Evolutionary conservation across 306 rosid genomes (phyloP), one percentile per base, ranked within the genome.

Genomic region (Astragalus glycyphyllos): DNA sequence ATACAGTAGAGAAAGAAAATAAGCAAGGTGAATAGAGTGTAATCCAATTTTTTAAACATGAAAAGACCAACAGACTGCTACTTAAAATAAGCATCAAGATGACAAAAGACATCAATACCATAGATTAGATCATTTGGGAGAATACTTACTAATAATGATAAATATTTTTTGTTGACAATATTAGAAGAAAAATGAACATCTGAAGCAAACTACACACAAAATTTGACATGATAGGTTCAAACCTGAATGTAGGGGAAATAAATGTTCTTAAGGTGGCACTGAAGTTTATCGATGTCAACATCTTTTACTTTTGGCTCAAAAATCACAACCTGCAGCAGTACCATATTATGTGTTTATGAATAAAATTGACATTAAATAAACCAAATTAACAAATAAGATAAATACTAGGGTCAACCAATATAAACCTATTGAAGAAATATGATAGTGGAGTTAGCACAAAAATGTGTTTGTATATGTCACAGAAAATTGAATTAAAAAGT

Each of bases 181-280:
- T 42, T 42, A 4, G 17, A 4, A 55, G 8, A 31, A 71, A 70
- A 34, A 29, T 23, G n/a, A 45, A 58, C 15, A 14, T 42, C 6
- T n/a, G n/a, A n/a, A n/a, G n/a, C n/a, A n/a, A n/a, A n/a, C n/a
- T 32, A 9, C 58, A 56, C 4, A 32, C 17, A 15, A 51, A 37
- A 16, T n/a, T 40, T 20, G 67, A 34, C 16, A 58, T 32, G 17
- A 42, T 26, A 49, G 45, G 62, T 47, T 32, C 61, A 60, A 63
- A 85, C 93, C 93, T 88, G 90, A 70, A 88, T 83, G 60, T 88
- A 88, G 1, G 93, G 93, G 45, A 85, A 88, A 65, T 88, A 88
- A 42, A 85, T 84, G 65, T 88, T 90, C 77, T 88, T 88, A 26
- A 88, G 76, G 78, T 51, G 72, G 83, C 88, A 88, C 45, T 35